Base-by-base conservation (phyloP, 805 yeast genomes). In the Wickerhamiella cacticola region DNA sequence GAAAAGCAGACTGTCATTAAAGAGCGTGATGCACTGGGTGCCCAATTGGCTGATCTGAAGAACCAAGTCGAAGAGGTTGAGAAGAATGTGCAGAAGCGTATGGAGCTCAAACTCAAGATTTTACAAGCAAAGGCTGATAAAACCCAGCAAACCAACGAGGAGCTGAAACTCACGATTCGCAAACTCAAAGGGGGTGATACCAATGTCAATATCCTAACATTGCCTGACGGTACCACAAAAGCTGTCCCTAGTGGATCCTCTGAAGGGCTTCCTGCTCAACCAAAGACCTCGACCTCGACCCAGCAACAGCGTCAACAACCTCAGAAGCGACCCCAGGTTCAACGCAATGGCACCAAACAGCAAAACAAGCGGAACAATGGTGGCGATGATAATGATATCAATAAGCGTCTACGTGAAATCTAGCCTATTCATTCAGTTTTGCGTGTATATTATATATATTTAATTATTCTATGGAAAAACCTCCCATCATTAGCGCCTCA, bases 121-220 rank as follows among this genome's bases (percentile, higher is more conserved):
- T 65, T 76, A 55, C 72, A 70, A 54, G 68, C 69, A 53, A 78
- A 73, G 59, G 64, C 75, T n/a, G 77, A 73, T 39, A 71, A 70
- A 45, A 65, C 74, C 24, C 77, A 73, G 51, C 64, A 61, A 41
- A 69, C 70, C 28, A 64, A 56, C 48, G 42, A 51, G 44, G 55
- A 54, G 29, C 53, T 53, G n/a, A 49, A 49, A 16, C 33, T 51
- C 13, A 53, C 48, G 26, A 52, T 55, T 19, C 51, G 58, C 19
- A 45, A 53, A 21, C 46, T 54, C 28, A 55, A 55, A 43, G 58
- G 58, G 12, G 59, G 57, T 4, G 47, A 34, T 16, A 31, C 36
- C 36, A 35, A 45, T 13, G 52, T 36, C 15, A 51, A 28, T 7
- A 42, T 36, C 23, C n/a, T 21, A 10, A 50, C 48, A 5, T 12